Conservation (phyloP, 2,329 filamentous ascomycete genomes). For the Nemania bipapillata region DNA sequence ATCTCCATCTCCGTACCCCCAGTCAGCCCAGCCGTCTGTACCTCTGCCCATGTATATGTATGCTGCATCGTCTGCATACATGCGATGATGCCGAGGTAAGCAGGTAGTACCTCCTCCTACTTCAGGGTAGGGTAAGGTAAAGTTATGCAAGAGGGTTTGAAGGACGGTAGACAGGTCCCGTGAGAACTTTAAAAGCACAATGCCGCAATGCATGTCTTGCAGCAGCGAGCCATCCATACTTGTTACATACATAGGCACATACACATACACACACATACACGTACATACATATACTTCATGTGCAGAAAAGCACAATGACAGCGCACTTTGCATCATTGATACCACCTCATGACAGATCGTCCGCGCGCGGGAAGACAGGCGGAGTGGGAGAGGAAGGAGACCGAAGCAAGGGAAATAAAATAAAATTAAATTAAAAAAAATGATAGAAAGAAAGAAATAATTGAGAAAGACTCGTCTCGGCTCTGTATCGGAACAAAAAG, state of each 20-base stretch:
- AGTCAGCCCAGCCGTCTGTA: not conserved
- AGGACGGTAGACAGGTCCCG: not conserved
- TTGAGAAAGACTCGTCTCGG: not conserved
- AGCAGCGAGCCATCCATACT: conserved; percentile 18
- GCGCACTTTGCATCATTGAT: conserved; percentile 19
- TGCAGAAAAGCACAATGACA: conserved; percentile 7
- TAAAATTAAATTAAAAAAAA: no score
- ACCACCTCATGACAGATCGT: conserved; percentile 20
- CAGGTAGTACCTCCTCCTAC: no score
- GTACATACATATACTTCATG: no score
- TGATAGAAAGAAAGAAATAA: not conserved
- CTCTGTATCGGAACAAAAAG: not conserved
- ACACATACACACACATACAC: no score
- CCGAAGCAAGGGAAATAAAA: not conserved
- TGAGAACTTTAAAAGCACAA: conserved; percentile 13
- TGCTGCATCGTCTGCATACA: not conserved
- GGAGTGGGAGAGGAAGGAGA: not conserved
- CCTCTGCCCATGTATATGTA: conserved; percentile 1
- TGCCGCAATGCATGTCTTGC: conserved; percentile 16
- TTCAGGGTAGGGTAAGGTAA: conserved; percentile 36
- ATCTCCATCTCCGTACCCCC: no score
- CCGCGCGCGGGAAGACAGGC: conserved; percentile 13
- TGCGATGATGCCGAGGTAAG: conserved; percentile 26
- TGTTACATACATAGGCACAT: no score
- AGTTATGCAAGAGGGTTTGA: conserved; percentile 10